phyloP scores from a whole-genome alignment of 495 filamentous ascomycete species.

The Aspergillus egyptiacus region DNA sequence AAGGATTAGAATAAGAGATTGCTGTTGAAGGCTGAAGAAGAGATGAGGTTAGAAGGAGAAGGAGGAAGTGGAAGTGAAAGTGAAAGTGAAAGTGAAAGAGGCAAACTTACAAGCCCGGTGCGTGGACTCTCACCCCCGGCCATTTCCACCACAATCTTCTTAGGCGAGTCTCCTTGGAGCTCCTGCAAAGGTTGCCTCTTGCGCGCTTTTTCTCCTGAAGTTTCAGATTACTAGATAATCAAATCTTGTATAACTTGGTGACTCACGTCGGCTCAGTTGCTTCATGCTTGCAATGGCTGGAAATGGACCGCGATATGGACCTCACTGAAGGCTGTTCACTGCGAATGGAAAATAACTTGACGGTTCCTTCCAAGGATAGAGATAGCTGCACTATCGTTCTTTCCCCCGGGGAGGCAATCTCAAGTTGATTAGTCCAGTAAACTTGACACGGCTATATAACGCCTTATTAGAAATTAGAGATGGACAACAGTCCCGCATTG shows the following conservation, averaged over 20 bases:
- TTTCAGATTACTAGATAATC: not conserved
- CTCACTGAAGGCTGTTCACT: no score
- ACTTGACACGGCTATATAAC: no score
- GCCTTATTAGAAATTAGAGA: no score
- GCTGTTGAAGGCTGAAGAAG: not conserved
- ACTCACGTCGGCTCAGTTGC: slow-evolving; percentile 11
- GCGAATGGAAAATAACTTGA: no score
- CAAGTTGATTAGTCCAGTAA: no score
- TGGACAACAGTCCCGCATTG: no score
- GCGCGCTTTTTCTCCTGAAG: slow-evolving; percentile 14
- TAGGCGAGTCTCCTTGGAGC: slow-evolving; percentile 10
- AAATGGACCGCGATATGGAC: no score
- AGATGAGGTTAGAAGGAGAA: not conserved
- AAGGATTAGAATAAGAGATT: not conserved
- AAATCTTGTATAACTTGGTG: not conserved
- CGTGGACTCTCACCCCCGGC: not conserved
- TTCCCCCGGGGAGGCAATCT: no score
- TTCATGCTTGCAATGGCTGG: not conserved
- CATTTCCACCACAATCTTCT: not conserved
- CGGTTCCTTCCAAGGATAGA: no score
- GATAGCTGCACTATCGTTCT: no score
- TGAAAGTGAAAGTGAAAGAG: not conserved
- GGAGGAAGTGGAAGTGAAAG: not conserved
- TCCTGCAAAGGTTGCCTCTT: slow-evolving; percentile 14
- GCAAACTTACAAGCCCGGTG: not conserved